These are phyloP conservation scores for Russula brevipes DNA, from an alignment of 768 basidiomycete genomes.

Conservation along the genomic window DNA sequence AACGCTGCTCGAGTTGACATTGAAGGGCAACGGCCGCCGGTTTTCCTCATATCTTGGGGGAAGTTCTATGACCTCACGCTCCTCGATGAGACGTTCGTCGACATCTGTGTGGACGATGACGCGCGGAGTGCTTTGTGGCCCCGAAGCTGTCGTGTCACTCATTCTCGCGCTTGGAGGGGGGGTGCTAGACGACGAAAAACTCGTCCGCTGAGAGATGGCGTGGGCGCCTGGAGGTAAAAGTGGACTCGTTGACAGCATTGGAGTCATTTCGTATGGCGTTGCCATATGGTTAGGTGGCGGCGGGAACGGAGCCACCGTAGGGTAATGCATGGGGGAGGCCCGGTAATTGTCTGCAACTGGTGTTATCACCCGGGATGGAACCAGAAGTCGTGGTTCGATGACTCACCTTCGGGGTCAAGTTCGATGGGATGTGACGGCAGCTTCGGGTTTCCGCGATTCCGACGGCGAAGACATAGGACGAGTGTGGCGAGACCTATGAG, in stretches of 20 bases:
- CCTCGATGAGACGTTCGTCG: constrained; percentile 47
- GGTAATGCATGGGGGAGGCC: not conserved
- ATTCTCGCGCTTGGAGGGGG: not conserved
- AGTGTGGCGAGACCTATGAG: not conserved
- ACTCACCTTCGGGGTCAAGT: constrained; percentile 1
- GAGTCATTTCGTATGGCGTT: too few relatives aligned
- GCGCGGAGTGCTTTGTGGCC: not conserved
- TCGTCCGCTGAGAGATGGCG: too few relatives aligned
- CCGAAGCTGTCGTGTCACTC: not conserved
- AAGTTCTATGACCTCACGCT: constrained; percentile 59
- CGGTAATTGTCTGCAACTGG: not conserved
- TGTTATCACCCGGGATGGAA: not conserved
- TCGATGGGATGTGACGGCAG: not conserved
- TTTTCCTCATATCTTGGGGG: constrained; percentile 67
- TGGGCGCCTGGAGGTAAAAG: not conserved
- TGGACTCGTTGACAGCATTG: too few relatives aligned
- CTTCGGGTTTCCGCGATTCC: not conserved
- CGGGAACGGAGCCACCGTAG: not conserved
- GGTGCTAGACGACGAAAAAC: not conserved
- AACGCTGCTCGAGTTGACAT: not conserved
- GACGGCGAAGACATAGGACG: not conserved
- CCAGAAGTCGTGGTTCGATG: not conserved
- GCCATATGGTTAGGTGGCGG: too few relatives aligned
- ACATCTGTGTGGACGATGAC: constrained; percentile 59
- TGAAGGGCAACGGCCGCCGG: constrained; percentile 29